Evolutionary conservation across 2,329 filamentous ascomycete genomes (phyloP).

Genomic region (Penicillium brevicompactum): DNA sequence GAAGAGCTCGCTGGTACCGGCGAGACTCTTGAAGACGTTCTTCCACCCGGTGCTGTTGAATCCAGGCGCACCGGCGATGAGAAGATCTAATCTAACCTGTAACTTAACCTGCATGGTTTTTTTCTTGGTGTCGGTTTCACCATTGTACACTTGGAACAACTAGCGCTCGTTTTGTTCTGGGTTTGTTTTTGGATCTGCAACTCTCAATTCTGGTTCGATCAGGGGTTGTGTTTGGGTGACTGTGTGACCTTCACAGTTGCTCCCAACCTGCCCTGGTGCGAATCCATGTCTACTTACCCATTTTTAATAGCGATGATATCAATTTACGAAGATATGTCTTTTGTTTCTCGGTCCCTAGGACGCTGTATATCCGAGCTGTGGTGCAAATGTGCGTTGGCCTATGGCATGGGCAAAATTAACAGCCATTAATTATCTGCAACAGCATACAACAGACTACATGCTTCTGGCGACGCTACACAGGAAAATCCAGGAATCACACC

Average conservation of each 20-base stretch:
- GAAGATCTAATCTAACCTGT: constrained; percentile 6
- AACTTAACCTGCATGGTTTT: not conserved
- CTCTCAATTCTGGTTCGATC: too few relatives aligned
- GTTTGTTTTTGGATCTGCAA: not conserved
- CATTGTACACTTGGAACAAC: too few relatives aligned
- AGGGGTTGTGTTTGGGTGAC: too few relatives aligned
- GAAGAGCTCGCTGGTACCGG: constrained; percentile 81
- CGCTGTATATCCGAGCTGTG: too few relatives aligned
- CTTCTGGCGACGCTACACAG: not conserved
- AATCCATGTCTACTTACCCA: too few relatives aligned
- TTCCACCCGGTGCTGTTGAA: constrained; percentile 26
- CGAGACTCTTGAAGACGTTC: constrained; percentile 74
- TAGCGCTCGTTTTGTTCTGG: not conserved
- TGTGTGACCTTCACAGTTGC: too few relatives aligned
- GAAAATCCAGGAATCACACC: too few relatives aligned
- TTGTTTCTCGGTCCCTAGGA: not conserved
- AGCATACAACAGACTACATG: too few relatives aligned
- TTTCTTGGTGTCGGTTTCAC: not conserved
- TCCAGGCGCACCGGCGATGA: constrained; percentile 7
- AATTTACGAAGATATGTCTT: constrained; percentile 1
- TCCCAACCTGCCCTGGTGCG: too few relatives aligned
- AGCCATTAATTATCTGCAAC: too few relatives aligned
- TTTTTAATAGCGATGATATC: not conserved
- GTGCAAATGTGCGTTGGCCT: too few relatives aligned
- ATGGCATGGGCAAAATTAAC: too few relatives aligned